phyloP scores from a whole-genome alignment of 768 basidiomycete genomes.

The Hygrophoropsis aurantiaca region DNA sequence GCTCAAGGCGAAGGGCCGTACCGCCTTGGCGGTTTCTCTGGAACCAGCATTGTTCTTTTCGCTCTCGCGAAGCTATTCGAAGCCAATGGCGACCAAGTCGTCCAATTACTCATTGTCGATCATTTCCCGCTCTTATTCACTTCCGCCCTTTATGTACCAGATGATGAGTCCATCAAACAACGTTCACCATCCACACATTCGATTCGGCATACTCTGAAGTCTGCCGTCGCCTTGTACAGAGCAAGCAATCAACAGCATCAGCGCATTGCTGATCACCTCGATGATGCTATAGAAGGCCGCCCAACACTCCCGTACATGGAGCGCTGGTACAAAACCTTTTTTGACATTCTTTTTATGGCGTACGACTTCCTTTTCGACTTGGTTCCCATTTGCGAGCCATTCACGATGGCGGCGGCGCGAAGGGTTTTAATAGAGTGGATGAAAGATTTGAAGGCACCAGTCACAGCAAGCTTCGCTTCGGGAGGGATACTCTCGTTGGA shows the following conservation, averaged over 20 bases:
- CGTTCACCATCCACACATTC: background rate
- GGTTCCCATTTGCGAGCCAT: background rate
- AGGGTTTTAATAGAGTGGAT: background rate
- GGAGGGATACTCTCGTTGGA: too few species aligned
- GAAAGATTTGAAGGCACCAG: background rate
- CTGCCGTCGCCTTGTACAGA: too few species aligned
- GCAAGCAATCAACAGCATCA: too few species aligned
- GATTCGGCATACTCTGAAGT: background rate
- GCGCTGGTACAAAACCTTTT: background rate
- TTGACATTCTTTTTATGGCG: background rate
- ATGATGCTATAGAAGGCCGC: background rate
- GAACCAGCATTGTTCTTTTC: background rate
- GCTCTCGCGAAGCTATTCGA: background rate
- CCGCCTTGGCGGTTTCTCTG: slow-evolving; percentile 15
- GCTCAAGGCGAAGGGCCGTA: slow-evolving; percentile 17
- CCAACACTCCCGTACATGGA: background rate
- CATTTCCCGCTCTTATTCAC: slow-evolving; percentile 3
- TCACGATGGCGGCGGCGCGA: background rate
- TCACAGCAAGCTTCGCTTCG: too few species aligned
- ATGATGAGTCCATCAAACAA: background rate
- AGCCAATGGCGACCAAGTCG: background rate
- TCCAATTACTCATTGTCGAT: background rate
- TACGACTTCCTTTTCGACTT: background rate
- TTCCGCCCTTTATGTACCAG: background rate
- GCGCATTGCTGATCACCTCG: too few species aligned